Evolutionary conservation across 352 stramenopile genomes (phyloP).

Genomic region (Thraustochytrium sp.): DNA sequence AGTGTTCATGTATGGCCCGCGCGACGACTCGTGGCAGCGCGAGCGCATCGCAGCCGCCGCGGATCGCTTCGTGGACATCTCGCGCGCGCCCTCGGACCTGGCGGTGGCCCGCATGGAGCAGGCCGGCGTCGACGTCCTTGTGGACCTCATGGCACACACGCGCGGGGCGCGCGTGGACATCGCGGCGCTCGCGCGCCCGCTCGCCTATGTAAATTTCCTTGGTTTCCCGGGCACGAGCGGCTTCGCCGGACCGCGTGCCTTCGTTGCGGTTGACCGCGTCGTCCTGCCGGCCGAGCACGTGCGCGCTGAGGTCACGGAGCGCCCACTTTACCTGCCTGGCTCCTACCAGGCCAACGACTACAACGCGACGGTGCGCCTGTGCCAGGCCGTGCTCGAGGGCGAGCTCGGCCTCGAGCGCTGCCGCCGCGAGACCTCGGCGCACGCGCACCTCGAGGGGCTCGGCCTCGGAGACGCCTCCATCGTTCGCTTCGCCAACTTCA

Average conservation of each 20-base stretch:
- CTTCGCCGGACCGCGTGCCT: slow-evolving; percentile 64
- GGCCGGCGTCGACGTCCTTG: slow-evolving; percentile 68
- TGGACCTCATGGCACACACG: slow-evolving; percentile 85
- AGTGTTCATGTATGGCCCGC: slow-evolving; percentile 71
- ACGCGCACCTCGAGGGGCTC: slow-evolving; percentile 9
- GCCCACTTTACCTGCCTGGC: slow-evolving; percentile 74
- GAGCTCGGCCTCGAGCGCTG: slow-evolving; percentile 51
- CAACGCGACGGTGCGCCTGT: neutral
- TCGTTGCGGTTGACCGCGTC: slow-evolving; percentile 60
- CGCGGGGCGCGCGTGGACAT: slow-evolving; percentile 61
- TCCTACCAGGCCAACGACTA: slow-evolving; percentile 82
- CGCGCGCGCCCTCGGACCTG: slow-evolving; percentile 55
- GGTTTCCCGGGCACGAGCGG: slow-evolving; percentile 80
- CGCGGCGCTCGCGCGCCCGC: slow-evolving; percentile 56
- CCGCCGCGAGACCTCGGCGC: neutral
- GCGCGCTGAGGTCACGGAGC: slow-evolving; percentile 65
- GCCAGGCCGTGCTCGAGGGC: slow-evolving; percentile 1
- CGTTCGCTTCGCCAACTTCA: slow-evolving; percentile 70
- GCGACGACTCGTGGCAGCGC: slow-evolving; percentile 66
- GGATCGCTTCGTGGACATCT: slow-evolving; percentile 64
- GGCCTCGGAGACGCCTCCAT: neutral
- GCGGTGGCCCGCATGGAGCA: slow-evolving; percentile 57
- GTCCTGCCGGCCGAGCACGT: slow-evolving; percentile 44
- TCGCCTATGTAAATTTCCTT: slow-evolving; percentile 75
- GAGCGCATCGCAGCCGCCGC: slow-evolving; percentile 57